phyloP scores from a whole-genome alignment of 768 basidiomycete species.

The Suillus alpinus region DNA sequence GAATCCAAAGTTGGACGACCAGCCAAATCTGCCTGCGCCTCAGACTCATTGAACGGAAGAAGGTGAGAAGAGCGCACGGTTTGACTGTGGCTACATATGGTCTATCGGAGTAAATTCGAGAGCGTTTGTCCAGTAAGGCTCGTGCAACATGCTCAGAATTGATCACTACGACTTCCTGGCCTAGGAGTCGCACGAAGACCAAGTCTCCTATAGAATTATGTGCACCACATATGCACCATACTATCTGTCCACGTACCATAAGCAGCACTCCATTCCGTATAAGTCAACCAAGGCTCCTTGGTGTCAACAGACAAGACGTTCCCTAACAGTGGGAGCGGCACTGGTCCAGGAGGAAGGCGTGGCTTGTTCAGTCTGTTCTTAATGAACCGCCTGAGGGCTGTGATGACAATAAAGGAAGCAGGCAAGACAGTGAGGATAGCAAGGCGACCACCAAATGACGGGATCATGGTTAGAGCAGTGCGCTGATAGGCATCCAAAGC shows the following conservation, averaged over 20 bases:
- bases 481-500: background rate
- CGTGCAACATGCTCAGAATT: constrained; percentile 2
- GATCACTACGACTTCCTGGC: constrained; percentile 1
- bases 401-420: background rate
- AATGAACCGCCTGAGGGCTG: background rate
- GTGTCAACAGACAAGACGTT: constrained; percentile 42
- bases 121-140: constrained; percentile 5
- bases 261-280: constrained; percentile 31
- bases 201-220: constrained; percentile 2
- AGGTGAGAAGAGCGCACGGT: background rate
- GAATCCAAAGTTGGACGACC: constrained; percentile 1
- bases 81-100: background rate
- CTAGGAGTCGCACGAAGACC: constrained; percentile 1
- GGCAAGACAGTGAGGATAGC: background rate
- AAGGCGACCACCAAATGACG: background rate
- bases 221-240: background rate
- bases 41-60: background rate
- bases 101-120: constrained; percentile 7
- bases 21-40: constrained; percentile 1
- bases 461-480: background rate
- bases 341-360: constrained; percentile 47
- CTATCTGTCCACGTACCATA: constrained; percentile 14
- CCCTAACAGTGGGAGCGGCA: constrained; percentile 42
- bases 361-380: background rate
- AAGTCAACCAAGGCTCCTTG: constrained; percentile 32